Evolutionary conservation across 2,329 filamentous ascomycete species (phyloP), one percentile per base, ranked within the genome.

Genomic region (Pseudogymnoascus sp.): DNA sequence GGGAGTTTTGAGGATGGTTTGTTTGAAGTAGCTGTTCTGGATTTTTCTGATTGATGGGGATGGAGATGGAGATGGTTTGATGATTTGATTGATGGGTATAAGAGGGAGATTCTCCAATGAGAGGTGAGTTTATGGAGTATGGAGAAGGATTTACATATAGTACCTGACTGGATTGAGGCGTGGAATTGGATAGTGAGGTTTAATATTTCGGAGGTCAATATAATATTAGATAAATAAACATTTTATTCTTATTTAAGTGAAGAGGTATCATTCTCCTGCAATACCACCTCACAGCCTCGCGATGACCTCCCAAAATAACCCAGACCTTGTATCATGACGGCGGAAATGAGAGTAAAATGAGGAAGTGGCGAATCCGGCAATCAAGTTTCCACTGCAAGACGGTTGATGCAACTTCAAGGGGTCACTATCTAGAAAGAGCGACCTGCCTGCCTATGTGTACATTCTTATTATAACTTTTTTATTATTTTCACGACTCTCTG

Each of bases 381-480:
- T 47, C 41, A 47, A 47, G 40, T 47, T 47, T 47, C 24, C 41
- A 29, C 11, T 8, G 6, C 6, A 7, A 47, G 41, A 47, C 26
- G 21, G 24, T 29, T 47, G 41, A 47, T 29, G 11, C 41, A 29
- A 1, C 11, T 47, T n/a, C 24, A 29, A n/a, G 41, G 41, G 41
- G 11, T 47, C 24, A 8, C n/a, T 4, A 24, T 29, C 41, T 29
- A 5, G 41, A 47, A 47, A 47, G 41, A 47, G 41, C 41, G 6
- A 47, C 41, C 11, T n/a, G 41, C 41, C 41, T 29, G 41, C 41
- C 41, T 47, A 44, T 47, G 26, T 47, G 41, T 47, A 47, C 41
- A 47, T 47, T n/a, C 24, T 26, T 47, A 47, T 47, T 29, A 47
- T 47, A 47, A 47, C 41, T 47, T 47, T 47, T 47, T 37, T 17